Percentiles rank a stretch among this genome's conserved stretches.
Conservation (phyloP, 371 early-diverging fungal genomes). For the Circinella umbellata region DNA sequence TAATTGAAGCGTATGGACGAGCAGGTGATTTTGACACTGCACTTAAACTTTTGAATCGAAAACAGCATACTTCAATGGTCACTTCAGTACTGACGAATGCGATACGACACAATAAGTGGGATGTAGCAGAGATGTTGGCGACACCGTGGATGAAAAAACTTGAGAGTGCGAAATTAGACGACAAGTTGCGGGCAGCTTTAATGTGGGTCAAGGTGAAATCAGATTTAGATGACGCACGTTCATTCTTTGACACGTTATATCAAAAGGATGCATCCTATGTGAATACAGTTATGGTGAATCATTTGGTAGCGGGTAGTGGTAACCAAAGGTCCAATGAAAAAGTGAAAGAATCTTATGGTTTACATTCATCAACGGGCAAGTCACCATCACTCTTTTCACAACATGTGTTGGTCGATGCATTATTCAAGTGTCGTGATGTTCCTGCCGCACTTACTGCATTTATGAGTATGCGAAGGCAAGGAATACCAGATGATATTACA, state of each 20-base stretch:
- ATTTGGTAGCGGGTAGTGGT: constrained; percentile 39
- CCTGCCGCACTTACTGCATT: constrained; percentile 42
- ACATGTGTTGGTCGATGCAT: constrained; percentile 35
- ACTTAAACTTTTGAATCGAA: constrained; percentile 17
- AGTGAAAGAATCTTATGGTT: constrained; percentile 25
- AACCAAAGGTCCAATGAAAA: constrained; percentile 17
- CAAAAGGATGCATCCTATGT: constrained; percentile 18
- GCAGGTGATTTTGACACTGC: constrained; percentile 41
- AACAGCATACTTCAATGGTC: constrained; percentile 22
- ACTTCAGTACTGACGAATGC: constrained; percentile 43
- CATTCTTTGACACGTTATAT: constrained; percentile 31
- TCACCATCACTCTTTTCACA: constrained; percentile 20
- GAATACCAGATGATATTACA: constrained; percentile 45
- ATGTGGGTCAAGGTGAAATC: constrained; percentile 38
- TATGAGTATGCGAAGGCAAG: constrained; percentile 33
- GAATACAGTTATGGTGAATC: constrained; percentile 47
- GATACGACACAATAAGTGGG: constrained; percentile 31
- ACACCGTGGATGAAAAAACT: constrained; percentile 16
- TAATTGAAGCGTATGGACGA: constrained; percentile 43
- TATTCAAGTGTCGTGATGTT: constrained; percentile 51
- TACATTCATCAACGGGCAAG: constrained; percentile 15
- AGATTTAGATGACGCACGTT: constrained; percentile 29
- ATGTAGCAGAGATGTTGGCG: constrained; percentile 24
- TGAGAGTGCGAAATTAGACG: constrained; percentile 25
- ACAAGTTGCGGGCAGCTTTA: constrained; percentile 32